These are phyloP conservation scores for Odontarrhena argentea DNA, from an alignment of 345 rosid species.

Conservation along the genomic window DNA sequence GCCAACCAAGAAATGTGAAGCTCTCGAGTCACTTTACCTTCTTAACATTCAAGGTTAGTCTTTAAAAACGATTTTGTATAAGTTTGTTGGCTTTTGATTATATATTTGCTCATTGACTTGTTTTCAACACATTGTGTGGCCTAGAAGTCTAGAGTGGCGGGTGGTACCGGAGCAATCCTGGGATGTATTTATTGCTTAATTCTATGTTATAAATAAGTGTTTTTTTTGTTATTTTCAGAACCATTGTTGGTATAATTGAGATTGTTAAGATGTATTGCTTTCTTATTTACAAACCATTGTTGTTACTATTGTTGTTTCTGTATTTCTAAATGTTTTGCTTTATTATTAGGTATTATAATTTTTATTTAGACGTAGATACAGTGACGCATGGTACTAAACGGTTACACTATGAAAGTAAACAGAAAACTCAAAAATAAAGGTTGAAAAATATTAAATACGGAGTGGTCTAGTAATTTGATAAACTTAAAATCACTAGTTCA, in stretches of 20 bases:
- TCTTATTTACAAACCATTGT: conserved; percentile 2
- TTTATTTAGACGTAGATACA: background rate
- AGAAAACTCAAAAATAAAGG: too few species aligned
- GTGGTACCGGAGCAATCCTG: conserved; percentile 22
- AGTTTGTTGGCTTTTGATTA: background rate
- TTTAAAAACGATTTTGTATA: background rate
- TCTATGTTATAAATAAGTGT: conserved; percentile 11
- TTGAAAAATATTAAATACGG: too few species aligned
- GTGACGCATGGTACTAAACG: background rate
- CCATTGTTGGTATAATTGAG: conserved; percentile 15
- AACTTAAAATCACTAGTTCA: too few species aligned
- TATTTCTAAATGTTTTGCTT: background rate
- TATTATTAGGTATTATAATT: background rate
- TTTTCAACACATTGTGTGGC: conserved; percentile 30
- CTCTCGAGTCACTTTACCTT: conserved; percentile 49
- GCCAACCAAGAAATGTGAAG: conserved; percentile 38
- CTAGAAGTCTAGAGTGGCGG: conserved; percentile 16
- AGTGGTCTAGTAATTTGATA: too few species aligned
- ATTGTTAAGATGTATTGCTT: conserved; percentile 22
- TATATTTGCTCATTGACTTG: background rate
- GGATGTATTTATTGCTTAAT: conserved; percentile 3
- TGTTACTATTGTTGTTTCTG: background rate
- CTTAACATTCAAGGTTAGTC: conserved; percentile 51
- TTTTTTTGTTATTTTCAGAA: background rate
- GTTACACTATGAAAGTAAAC: too few species aligned